phyloP scores from a whole-genome alignment of 805 yeast genomes.

The Starmerella scarabaei region DNA sequence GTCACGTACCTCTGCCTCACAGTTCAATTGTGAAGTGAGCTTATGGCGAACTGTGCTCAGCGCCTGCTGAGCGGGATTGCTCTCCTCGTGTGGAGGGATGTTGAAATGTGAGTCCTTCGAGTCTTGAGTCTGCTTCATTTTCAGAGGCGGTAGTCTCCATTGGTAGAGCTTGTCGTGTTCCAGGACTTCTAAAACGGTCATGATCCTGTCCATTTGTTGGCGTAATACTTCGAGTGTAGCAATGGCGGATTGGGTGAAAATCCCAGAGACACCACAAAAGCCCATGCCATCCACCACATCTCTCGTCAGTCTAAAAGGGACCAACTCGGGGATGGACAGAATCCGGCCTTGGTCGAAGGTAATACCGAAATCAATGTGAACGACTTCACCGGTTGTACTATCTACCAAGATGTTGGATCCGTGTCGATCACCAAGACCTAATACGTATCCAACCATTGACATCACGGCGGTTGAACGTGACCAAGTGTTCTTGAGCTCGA shows the following conservation, averaged over 20 bases:
- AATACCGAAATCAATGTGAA: constrained; percentile 91
- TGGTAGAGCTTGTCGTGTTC: constrained; percentile 86
- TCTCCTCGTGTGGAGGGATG: constrained; percentile 2
- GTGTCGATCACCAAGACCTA: constrained; percentile 94
- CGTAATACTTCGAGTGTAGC: constrained; percentile 57
- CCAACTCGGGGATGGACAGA: constrained; percentile 78
- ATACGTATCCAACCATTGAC: constrained; percentile 73
- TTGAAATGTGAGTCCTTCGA: neutral
- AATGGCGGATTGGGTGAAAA: constrained; percentile 61
- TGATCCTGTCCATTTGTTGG: constrained; percentile 50
- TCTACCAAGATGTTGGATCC: constrained; percentile 83
- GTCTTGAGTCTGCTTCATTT: constrained; percentile 21
- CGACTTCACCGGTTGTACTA: constrained; percentile 70
- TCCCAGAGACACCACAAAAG: constrained; percentile 66
- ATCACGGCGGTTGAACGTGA: constrained; percentile 69
- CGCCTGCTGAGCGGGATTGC: constrained; percentile 67
- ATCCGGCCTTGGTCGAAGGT: constrained; percentile 89
- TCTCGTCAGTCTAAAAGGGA: constrained; percentile 82
- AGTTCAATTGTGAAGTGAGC: constrained; percentile 56
- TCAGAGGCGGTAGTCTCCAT: constrained; percentile 76
- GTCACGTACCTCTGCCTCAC: constrained; percentile 74
- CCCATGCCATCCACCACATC: constrained; percentile 93
- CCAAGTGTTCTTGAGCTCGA: constrained; percentile 46
- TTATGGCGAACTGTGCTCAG: constrained; percentile 60
- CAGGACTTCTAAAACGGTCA: constrained; percentile 72